Evolutionary conservation across 208 protist genomes (phyloP).

Genomic region (Leishmania amazonensis): DNA sequence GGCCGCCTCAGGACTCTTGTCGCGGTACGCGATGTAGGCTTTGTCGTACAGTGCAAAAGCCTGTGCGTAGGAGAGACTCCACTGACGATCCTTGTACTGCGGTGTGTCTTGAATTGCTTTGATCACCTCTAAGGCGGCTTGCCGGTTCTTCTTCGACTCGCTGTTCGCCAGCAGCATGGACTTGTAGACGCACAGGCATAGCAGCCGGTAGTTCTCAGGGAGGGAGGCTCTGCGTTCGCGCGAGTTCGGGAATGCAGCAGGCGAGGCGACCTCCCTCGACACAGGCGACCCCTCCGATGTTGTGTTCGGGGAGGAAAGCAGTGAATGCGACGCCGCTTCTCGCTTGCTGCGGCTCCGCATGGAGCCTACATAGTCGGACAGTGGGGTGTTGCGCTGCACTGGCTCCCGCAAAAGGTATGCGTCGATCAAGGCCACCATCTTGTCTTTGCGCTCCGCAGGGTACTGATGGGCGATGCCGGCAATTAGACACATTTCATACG

Average conservation of each 20-base stretch:
- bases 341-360: not conserved
- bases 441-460: constrained; percentile 16
- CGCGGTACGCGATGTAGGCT: constrained; percentile 33
- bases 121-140: constrained; percentile 16
- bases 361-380: constrained; percentile 12
- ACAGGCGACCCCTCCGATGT: not conserved
- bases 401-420: constrained; percentile 7
- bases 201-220: constrained; percentile 26
- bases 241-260: not conserved
- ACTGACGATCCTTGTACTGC: constrained; percentile 46
- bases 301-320: not conserved
- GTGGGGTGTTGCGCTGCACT: constrained; percentile 5
- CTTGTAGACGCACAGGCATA: constrained; percentile 29
- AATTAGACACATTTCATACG: constrained; percentile 50
- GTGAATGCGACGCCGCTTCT: not conserved
- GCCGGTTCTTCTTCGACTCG: constrained; percentile 17
- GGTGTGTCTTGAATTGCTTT: constrained; percentile 33
- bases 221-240: not conserved
- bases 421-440: constrained; percentile 35
- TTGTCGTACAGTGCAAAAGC: constrained; percentile 44
- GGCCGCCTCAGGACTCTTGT: constrained; percentile 19
- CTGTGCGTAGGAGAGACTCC: constrained; percentile 44
- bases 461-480: constrained; percentile 50
- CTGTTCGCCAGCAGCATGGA: constrained; percentile 41
- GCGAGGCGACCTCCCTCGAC: not conserved